Evolutionary conservation across 345 rosid species (phyloP), one percentile per base, ranked within the genome.

Genomic region (Eutrema yunnanense): DNA sequence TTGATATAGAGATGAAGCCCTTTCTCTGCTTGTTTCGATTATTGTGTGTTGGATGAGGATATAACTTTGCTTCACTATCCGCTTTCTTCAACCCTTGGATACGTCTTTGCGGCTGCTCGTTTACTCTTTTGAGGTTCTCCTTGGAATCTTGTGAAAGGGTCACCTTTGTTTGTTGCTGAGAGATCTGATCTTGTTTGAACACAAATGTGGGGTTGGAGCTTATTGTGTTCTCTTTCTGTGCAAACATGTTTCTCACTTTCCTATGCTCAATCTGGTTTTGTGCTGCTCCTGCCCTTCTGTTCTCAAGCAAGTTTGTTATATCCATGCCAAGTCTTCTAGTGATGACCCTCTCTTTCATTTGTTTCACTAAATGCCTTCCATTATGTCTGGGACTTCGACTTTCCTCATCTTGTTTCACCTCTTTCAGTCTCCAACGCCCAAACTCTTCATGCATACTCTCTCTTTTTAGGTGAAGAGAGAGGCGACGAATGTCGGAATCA

Each of bases 391-490:
- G 83, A 38, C 86, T 88, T 56, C 79, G 73, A 50, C 48, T 78
- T 58, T 78, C 87, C 27, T 82, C 88, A 22, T 84, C 88, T 36
- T 77, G 83, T 40, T 81, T 88, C 32, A 67, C 43, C 33, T 83
- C 88, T 42, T 51, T 86, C 66, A 82, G 71, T 55, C 71, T 79
- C 37, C 61, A 32, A n/a, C 42, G 0, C 14, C 8, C 41, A 53
- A 29, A 46, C 26, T 81, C 79, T 42, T 73, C 27, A 8, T 86
- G 83, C 32, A 56, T 65, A 3, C 74, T 86, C 66, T 90, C 96
- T 68, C 81, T 87, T 84, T 81, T 84, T 71, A 83, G 81, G 52
- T 87, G 91, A 64, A 92, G 88, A 1, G 98, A 88, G 38, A 87
- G 83, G 69, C 82, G 90, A 40, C 77, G 78, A 48, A 76, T 64